phyloP scores from a whole-genome alignment of 768 basidiomycete species.

The Pseudohyphozyma bogoriensis region DNA sequence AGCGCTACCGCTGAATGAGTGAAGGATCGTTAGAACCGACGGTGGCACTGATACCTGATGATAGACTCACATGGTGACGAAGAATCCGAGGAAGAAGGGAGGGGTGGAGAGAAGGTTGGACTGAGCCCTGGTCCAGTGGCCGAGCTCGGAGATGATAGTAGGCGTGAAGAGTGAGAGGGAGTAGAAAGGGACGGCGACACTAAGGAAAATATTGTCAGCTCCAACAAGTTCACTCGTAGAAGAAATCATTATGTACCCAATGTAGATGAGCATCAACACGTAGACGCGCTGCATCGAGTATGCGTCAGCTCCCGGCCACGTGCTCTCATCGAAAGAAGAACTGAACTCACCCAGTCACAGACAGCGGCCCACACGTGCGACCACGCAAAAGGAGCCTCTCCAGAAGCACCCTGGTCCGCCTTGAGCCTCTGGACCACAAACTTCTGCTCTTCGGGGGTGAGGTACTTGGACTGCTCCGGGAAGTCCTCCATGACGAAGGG shows the following conservation, averaged over 20 bases:
- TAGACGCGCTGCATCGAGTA: slow-evolving; percentile 36
- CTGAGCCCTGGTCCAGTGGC: slow-evolving; percentile 38
- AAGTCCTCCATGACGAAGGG: slow-evolving; percentile 45
- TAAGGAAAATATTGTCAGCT: slow-evolving; percentile 48
- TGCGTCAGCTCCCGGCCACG: background rate
- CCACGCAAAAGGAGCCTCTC: slow-evolving; percentile 15
- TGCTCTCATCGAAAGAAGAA: background rate
- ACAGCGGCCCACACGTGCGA: slow-evolving; percentile 34
- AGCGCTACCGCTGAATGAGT: background rate
- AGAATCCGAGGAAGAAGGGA: slow-evolving; percentile 42
- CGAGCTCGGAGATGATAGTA: slow-evolving; percentile 57
- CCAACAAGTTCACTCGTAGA: background rate
- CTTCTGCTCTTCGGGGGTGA: slow-evolving; percentile 43
- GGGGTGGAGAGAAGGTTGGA: slow-evolving; percentile 36
- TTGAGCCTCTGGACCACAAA: slow-evolving; percentile 41
- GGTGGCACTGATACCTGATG: background rate
- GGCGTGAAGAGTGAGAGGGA: slow-evolving; percentile 50
- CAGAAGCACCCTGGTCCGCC: slow-evolving; percentile 39
- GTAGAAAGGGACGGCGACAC: slow-evolving; percentile 49
- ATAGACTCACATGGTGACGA: slow-evolving; percentile 39
- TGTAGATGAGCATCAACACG: slow-evolving; percentile 31
- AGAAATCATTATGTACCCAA: too few relatives aligned
- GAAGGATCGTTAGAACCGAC: background rate
- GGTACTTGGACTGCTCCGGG: slow-evolving; percentile 45
- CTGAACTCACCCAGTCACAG: slow-evolving; percentile 35